Conservation (phyloP, 139 green algal genomes). For the Picochlorum costavermella region DNA sequence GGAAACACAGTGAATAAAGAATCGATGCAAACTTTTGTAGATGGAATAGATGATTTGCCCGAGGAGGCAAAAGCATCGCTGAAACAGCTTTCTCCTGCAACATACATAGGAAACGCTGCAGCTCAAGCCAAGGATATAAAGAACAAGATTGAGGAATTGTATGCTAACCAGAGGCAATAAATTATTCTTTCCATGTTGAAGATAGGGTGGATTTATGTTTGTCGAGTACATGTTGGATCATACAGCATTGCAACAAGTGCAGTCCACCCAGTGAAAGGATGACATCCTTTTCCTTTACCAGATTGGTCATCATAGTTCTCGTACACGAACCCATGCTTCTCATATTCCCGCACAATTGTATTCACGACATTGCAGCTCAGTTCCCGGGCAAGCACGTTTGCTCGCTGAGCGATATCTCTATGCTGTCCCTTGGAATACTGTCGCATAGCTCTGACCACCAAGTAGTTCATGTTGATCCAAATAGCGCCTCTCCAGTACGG, state of each 20-base stretch:
- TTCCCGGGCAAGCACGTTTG: conserved; percentile 29
- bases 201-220: no score
- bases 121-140: conserved; percentile 50
- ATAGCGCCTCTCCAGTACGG: conserved; percentile 89
- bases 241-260: conserved; percentile 61
- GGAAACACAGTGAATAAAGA: conserved; percentile 68
- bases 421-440: conserved; percentile 32
- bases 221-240: conserved; percentile 21
- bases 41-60: conserved; percentile 66
- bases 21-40: conserved; percentile 67
- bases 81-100: conserved; percentile 64
- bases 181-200: not conserved
- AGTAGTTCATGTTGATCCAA: conserved; percentile 95
- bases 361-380: conserved; percentile 54
- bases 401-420: conserved; percentile 22
- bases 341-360: conserved; percentile 68
- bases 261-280: conserved; percentile 94
- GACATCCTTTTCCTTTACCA: conserved; percentile 66
- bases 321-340: conserved; percentile 66
- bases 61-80: conserved; percentile 55
- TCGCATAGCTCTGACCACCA: conserved; percentile 58
- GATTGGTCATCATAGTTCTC: conserved; percentile 79
- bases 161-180: conserved; percentile 3
- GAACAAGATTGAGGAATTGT: conserved; percentile 2
- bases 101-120: conserved; percentile 91